Evolutionary conservation across 176 grass and related monocot species (phyloP), one percentile per base, ranked within the genome.

Genomic region (Canna indica): DNA sequence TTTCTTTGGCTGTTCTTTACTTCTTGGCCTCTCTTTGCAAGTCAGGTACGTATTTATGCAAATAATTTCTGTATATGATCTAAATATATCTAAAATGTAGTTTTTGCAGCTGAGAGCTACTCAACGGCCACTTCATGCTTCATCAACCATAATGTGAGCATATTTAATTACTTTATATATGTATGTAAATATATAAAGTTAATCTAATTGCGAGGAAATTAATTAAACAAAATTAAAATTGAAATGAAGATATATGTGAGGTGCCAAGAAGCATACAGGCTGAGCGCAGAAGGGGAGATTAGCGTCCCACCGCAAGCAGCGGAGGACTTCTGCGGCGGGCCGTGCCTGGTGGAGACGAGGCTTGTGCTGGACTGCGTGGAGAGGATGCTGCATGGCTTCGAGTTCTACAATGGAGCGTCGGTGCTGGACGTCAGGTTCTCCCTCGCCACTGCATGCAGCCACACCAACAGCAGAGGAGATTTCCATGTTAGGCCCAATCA

Each of bases 271-370:
- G 26, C 64, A 47, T 75, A 64, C 69, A 66, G 84, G 74, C 60
- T 91, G 69, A 77, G 44, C 59, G 73, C 57, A 4, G 68, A 70
- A 77, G 88, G 88, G 58, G 35, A 58, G 22, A 30, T 91, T 24
- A 44, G 44, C 39, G 81, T 87, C 47, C 78, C 84, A 26, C 2
- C 16, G 15, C 68, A 68, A 1, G 59, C 42, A 36, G 76, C 76
- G 30, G 81, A 91, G 45, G 35, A 71, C 56, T 87, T 87, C 81
- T 87, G 88, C 81, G 72, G 80, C 35, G 88, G 88, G 17, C 75
- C 64, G 70, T 91, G 88, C 84, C 67, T 84, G 32, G 73, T 71
- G 71, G 88, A 91, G 84, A 87, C 84, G 57, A 76, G 84, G 81
- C 75, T 84, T 35, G 76, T 87, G 76, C 84, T 87, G 61, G 79